These are phyloP conservation scores for Takashimella tepidaria DNA, from an alignment of 1,284 basidiomycete genomes.

Conservation along the genomic window DNA sequence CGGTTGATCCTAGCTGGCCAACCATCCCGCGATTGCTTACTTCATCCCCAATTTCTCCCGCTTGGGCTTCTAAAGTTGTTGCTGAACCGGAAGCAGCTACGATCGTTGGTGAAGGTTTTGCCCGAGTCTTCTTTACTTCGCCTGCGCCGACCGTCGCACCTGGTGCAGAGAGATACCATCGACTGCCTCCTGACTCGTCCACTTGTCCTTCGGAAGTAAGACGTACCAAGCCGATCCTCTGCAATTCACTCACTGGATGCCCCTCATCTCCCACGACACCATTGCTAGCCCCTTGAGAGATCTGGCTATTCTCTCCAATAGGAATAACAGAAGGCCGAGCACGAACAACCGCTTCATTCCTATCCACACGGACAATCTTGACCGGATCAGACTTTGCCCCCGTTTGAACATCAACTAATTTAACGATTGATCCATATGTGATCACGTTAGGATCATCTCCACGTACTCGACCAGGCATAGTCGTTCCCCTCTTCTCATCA, in stretches of 20 bases:
- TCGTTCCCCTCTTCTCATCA: slow-evolving; percentile 5
- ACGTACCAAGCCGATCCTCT: slow-evolving; percentile 85
- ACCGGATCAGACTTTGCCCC: slow-evolving; percentile 81
- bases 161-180: slow-evolving; percentile 39
- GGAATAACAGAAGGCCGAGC: no score
- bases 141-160: slow-evolving; percentile 38
- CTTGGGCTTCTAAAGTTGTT: background rate
- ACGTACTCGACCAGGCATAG: background rate
- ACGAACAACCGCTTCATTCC: slow-evolving; percentile 66
- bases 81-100: slow-evolving; percentile 1
- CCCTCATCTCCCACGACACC: slow-evolving; percentile 55
- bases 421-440: slow-evolving; percentile 84
- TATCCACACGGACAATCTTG: slow-evolving; percentile 87
- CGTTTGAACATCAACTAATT: slow-evolving; percentile 74
- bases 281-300: background rate
- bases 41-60: no score
- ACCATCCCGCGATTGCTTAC: background rate
- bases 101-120: no score
- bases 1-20: background rate
- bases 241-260: slow-evolving; percentile 85
- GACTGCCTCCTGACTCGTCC: slow-evolving; percentile 13
- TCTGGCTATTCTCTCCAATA: no score
- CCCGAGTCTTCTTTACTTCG: slow-evolving; percentile 18
- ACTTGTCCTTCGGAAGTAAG: slow-evolving; percentile 44
- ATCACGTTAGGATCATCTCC: slow-evolving; percentile 50